phyloP scores from a whole-genome alignment of 1,284 basidiomycete genomes.

The Tausonia pullulans region DNA sequence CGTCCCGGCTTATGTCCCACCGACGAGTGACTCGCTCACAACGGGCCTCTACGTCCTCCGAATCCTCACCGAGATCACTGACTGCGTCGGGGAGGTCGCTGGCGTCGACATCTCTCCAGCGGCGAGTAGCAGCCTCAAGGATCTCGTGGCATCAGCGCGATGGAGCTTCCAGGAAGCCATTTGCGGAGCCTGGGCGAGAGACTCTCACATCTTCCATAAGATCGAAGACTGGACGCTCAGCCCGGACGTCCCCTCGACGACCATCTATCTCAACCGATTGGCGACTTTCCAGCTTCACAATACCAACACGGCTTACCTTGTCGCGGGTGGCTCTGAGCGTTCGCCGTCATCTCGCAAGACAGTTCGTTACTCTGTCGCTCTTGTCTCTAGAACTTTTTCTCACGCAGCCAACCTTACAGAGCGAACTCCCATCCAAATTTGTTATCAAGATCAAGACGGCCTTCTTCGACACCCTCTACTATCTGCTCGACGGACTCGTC shows the following conservation, averaged over 20 bases:
- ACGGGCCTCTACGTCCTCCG: conserved; percentile 69
- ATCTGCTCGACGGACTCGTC: conserved; percentile 79
- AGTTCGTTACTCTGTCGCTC: neutral
- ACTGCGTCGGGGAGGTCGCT: conserved; percentile 70
- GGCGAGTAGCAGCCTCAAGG: conserved; percentile 53
- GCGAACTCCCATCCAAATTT: conserved; percentile 28
- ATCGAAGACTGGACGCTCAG: conserved; percentile 77
- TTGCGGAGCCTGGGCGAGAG: conserved; percentile 66
- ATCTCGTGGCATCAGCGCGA: conserved; percentile 65
- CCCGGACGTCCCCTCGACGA: conserved; percentile 36
- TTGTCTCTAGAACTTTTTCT: too few species aligned
- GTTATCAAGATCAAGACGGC: conserved; percentile 64
- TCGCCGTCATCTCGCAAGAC: conserved; percentile 6
- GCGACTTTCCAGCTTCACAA: conserved; percentile 75
- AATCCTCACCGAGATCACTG: conserved; percentile 71
- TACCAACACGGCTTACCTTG: conserved; percentile 64
- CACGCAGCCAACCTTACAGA: neutral
- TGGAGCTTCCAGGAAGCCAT: conserved; percentile 84
- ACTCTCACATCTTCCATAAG: conserved; percentile 70
- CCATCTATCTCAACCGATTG: conserved; percentile 54
- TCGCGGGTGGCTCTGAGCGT: conserved; percentile 65
- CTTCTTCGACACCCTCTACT: conserved; percentile 79
- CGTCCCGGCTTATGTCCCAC: conserved; percentile 57
- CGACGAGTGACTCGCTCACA: conserved; percentile 66
- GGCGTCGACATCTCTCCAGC: conserved; percentile 71